Evolutionary conservation across 192 early-diverging fungal genomes (phyloP), one percentile per base, ranked within the genome.

Genomic region (Helicostylum pulchrum): DNA sequence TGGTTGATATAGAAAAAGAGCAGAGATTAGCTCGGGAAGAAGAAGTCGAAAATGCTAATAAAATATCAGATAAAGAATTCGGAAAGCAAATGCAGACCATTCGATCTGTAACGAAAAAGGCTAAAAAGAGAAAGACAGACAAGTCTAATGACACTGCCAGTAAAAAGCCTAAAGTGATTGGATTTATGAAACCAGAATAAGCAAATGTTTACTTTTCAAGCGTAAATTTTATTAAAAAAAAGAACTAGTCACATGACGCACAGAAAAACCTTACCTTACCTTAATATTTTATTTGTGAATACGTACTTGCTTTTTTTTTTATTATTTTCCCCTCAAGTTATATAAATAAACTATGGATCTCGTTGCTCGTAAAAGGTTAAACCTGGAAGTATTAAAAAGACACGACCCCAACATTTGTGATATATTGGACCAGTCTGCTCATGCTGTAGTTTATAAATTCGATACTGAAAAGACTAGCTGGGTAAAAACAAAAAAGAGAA

Each of bases 371-470:
- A 82, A 82, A 51, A 86, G 82, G 23, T 78, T 86, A 47, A 97
- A 97, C 77, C 79, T 97, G 32, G 83, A 81, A 53, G 94, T 94
- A 7, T 75, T 97, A 50, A 84, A 83, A 49, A 83, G 92, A 19
- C 89, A 96, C 70, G 95, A 97, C 73, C 67, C 80, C 11, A 62
- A 79, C 64, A 94, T 95, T 47, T 72, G 81, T 44, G 83, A 84
- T 46, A 90, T 97, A 57, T 67, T 95, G 32, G 94, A 95, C 80
- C 85, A 82, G 36, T 88, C 93, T 23, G 86, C 86, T 55, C 89
- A 95, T 73, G 91, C 90, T 20, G 93, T 94, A 32, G 85, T 95
- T 10, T 97, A 97, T 79, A 85, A 90, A 59, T 95, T 95, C 79
- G 88, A 92, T 61, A 74, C 79, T 47, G 75, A 66, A 21, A 78